Conservation (phyloP, 805 yeast species). For the Suhomyces xylopsoci region DNA sequence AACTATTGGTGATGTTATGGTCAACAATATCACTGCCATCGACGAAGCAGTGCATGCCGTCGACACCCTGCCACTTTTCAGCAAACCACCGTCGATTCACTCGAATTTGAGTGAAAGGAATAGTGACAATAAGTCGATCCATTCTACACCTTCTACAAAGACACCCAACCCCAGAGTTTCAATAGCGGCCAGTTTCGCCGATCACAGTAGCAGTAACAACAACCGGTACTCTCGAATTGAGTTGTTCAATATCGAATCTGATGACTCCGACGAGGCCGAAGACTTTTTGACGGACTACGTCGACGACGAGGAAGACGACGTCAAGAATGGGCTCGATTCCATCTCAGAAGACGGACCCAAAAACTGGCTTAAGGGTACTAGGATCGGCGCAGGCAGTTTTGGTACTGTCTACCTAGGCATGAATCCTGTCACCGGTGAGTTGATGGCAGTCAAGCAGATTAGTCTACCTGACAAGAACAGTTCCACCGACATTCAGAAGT, state of each 20-base stretch:
- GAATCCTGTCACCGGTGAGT: slow-evolving; percentile 88
- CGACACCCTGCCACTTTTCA: slow-evolving; percentile 22
- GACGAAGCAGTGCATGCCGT: slow-evolving; percentile 40
- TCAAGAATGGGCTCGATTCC: slow-evolving; percentile 22
- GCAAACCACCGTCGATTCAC: slow-evolving; percentile 11
- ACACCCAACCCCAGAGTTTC: slow-evolving; percentile 18
- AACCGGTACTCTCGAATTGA: slow-evolving; percentile 47
- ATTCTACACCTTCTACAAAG: slow-evolving; percentile 6
- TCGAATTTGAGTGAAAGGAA: slow-evolving; percentile 12
- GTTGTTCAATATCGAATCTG: slow-evolving; percentile 41
- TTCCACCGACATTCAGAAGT: slow-evolving; percentile 28
- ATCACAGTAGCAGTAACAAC: slow-evolving; percentile 14
- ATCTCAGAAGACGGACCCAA: slow-evolving; percentile 58
- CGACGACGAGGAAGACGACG: slow-evolving; percentile 42
- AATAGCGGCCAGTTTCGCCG: slow-evolving; percentile 29
- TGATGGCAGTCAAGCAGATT: slow-evolving; percentile 97
- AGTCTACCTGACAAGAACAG: slow-evolving; percentile 52
- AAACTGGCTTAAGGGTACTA: slow-evolving; percentile 89
- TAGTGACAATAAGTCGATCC: slow-evolving; percentile 17
- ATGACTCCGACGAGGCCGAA: slow-evolving; percentile 17
- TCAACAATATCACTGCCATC: slow-evolving; percentile 54
- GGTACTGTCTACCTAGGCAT: slow-evolving; percentile 92
- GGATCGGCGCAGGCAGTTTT: slow-evolving; percentile 92
- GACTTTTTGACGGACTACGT: slow-evolving; percentile 18
- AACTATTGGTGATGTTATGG: slow-evolving; percentile 63